Evolutionary conservation across 2,329 filamentous ascomycete species (phyloP), one percentile per base, ranked within the genome.

Genomic region (Cordyceps tenuipes): DNA sequence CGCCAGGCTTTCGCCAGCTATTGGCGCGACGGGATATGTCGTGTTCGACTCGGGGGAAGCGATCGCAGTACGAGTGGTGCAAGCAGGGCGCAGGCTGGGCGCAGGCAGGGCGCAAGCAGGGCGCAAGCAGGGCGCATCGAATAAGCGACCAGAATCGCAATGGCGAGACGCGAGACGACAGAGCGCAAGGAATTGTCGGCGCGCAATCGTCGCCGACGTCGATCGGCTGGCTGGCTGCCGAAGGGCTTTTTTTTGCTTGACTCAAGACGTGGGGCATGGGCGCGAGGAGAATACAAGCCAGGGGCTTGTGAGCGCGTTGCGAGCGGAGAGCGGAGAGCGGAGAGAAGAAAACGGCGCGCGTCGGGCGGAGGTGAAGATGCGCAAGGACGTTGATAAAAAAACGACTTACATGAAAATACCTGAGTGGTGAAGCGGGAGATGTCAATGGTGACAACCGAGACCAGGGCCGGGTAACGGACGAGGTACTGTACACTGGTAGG

Each of bases 181-280:
- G 13, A 31, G 12, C 54, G 36, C 26, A 43, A 15, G 3, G n/a
- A 57, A 44, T 34, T 49, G 53, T 29, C 39, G 31, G 36, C 19
- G 46, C 56, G 56, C 47, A 44, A 58, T 58, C 10, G 47, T 44
- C 21, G 12, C 36, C 48, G 57, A 34, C 31, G 50, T 39, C 57
- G 57, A 54, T 55, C 50, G 57, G 43, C 17, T 34, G 50, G 23
- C 23, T 50, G 43, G n/a, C n/a, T n/a, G n/a, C n/a, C n/a, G 57
- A 19, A 43, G 57, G 43, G 50, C 41, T 53, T 44, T 60, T 23
- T 23, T 23, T 23, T 23, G n/a, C n/a, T 23, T 49, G 50, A 47
- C 39, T 60, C 43, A 60, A 49, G 57, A 34, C 57, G 57, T 60
- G 50, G 50, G 57, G 57, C 56, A 46, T 26, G 44, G 44, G 55